These are phyloP conservation scores for Colletotrichum tabaci DNA, from an alignment of 2,329 filamentous ascomycete genomes.

Conservation along the genomic window DNA sequence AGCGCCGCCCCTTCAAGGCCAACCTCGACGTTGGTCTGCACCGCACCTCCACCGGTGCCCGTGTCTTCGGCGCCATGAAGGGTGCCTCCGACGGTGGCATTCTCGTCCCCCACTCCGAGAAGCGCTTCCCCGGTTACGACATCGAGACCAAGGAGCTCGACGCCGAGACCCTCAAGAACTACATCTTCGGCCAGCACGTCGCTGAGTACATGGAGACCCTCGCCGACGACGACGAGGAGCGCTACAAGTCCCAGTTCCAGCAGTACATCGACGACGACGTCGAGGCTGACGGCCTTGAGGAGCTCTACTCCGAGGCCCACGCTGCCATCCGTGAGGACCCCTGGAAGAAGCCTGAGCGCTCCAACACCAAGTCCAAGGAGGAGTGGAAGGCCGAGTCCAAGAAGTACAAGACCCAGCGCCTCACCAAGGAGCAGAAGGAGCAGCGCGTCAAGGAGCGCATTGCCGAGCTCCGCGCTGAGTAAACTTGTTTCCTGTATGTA, in stretches of 20 bases:
- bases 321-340: constrained; percentile 97
- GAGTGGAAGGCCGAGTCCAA: constrained; percentile 96
- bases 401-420: constrained; percentile 87
- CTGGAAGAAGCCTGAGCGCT: constrained; percentile 91
- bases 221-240: constrained; percentile 99
- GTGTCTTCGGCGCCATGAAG: constrained; percentile 99
- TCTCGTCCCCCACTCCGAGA: constrained; percentile 97
- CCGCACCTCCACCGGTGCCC: constrained; percentile 97
- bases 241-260: constrained; percentile 98
- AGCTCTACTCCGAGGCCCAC: constrained; percentile 95
- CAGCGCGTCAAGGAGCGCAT: constrained; percentile 92
- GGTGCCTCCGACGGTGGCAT: constrained; percentile 98
- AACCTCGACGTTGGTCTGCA: constrained; percentile 98
- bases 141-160: constrained; percentile 98
- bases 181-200: constrained; percentile 98
- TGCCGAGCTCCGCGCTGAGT: constrained; percentile 78
- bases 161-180: constrained; percentile 95
- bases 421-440: constrained; percentile 86
- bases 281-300: constrained; percentile 97
- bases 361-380: constrained; percentile 95
- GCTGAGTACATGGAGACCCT: constrained; percentile 99
- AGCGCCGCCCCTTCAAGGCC: constrained; percentile 99
- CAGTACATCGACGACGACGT: constrained; percentile 98
- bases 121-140: constrained; percentile 99
- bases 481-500: constrained; percentile 45